Conservation (phyloP, 805 yeast genomes). For the Cyberlindnera misumaiensis region DNA sequence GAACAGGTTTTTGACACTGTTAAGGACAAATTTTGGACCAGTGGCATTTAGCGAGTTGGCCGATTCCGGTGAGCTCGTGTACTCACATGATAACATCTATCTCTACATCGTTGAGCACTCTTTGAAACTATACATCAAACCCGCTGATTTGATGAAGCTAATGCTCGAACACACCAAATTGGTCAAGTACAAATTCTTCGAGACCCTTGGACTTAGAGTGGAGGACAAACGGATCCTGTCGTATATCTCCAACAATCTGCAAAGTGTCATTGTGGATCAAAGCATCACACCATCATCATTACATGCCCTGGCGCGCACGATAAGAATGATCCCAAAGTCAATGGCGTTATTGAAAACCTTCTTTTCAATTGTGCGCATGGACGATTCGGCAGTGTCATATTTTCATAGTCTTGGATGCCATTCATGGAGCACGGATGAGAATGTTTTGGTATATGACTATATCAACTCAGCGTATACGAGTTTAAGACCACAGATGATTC, state of each 20-base stretch:
- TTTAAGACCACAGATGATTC: neutral
- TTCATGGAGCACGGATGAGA: constrained; percentile 1
- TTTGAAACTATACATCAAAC: constrained; percentile 4
- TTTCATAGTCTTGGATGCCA: neutral
- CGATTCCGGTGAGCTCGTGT: constrained; percentile 2
- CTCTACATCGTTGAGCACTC: constrained; percentile 5
- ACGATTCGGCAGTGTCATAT: neutral
- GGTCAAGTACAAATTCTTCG: constrained; percentile 12
- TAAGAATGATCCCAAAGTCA: constrained; percentile 8
- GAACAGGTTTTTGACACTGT: constrained; percentile 9
- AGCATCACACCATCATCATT: constrained; percentile 3
- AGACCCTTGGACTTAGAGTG: constrained; percentile 5
- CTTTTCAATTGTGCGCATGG: constrained; percentile 6
- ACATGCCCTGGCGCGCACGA: constrained; percentile 8
- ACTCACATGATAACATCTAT: constrained; percentile 9
- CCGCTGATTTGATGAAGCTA: constrained; percentile 13
- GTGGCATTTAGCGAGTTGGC: constrained; percentile 2
- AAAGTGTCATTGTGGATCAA: constrained; percentile 16
- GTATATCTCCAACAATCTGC: constrained; percentile 19
- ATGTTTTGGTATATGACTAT: neutral
- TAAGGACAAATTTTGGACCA: constrained; percentile 16
- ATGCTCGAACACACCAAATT: constrained; percentile 12
- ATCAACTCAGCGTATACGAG: neutral
- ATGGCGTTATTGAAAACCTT: constrained; percentile 8
- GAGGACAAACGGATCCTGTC: constrained; percentile 3